Conservation (phyloP, 192 early-diverging fungal species). For the Podila horticola region DNA sequence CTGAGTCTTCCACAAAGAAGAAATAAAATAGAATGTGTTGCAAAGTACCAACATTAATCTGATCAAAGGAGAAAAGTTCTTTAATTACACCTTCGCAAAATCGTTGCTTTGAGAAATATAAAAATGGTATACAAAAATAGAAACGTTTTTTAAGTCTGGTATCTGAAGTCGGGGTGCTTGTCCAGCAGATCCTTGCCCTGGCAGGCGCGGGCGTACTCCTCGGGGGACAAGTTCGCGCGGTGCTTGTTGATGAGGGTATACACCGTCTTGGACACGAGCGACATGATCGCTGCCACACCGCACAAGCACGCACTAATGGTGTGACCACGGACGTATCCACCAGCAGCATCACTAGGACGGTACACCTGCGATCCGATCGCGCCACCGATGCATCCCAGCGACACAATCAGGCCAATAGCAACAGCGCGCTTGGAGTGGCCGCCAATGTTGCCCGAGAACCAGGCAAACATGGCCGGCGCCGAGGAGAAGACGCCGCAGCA, state of each 20-base stretch:
- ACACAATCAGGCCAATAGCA: slow-evolving; percentile 67
- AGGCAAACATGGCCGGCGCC: slow-evolving; percentile 24
- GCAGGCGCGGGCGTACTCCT: slow-evolving; percentile 1
- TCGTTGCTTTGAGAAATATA: too few species aligned
- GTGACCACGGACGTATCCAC: slow-evolving; percentile 56
- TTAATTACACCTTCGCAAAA: too few species aligned
- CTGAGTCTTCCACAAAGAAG: background rate
- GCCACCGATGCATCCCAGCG: slow-evolving; percentile 72
- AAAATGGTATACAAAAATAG: too few species aligned
- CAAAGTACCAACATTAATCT: too few species aligned
- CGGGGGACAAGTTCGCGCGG: background rate
- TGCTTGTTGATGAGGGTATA: slow-evolving; percentile 57
- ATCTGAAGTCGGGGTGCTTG: slow-evolving; percentile 6
- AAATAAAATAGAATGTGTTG: too few species aligned
- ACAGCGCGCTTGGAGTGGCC: slow-evolving; percentile 74
- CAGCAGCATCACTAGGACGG: slow-evolving; percentile 65
- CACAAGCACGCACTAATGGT: slow-evolving; percentile 49
- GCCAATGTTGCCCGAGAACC: slow-evolving; percentile 65
- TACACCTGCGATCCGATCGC: slow-evolving; percentile 75
- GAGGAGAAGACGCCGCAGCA: slow-evolving; percentile 12
- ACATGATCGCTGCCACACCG: slow-evolving; percentile 55
- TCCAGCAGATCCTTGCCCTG: background rate
- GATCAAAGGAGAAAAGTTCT: too few species aligned
- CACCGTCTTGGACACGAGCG: slow-evolving; percentile 53
- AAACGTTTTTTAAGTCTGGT: slow-evolving; percentile 4